Evolutionary conservation across 192 early-diverging fungal species (phyloP), one percentile per base, ranked within the genome.

Genomic region (Mortierella hygrophila): DNA sequence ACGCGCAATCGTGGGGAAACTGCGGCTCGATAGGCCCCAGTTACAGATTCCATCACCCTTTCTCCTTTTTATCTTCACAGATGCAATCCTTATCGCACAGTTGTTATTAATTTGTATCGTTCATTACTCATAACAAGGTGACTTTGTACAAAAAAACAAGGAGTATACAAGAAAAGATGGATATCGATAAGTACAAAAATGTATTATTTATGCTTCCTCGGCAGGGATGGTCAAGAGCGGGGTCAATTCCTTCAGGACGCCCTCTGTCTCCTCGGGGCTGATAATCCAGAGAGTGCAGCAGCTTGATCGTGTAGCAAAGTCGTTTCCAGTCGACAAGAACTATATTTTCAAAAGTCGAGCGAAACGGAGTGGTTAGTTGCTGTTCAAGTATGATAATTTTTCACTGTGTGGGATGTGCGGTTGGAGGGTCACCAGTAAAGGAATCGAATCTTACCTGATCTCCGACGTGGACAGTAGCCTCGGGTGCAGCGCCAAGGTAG

Each of bases 241-340:
- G 0, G 77, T 82, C 49, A 98, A 83, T 78, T 97, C 94, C 10
- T 88, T 88, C 71, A 98, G 85, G 6, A 97, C 92, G 37, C 86
- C 88, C 37, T 93, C 94, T 11, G 97, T 98, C 86, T 98, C 97
- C 69, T 94, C 92, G 1, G 97, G 97, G 75, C 89, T 95, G 68
- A 97, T 93, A 78, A 98, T 97, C 97, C 97, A 98, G 70, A 94
- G 91, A 0, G 97, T 98, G 82, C 94, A 96, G 89, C 96, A 97
- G 60, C 94, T 93, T 1, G 92, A 90, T 32, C 97, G 92, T 0
- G 97, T 97, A 13, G 96, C 93, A 87, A 94, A 92, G 88, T 98
- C 97, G 83, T 98, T 98, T 54, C 97, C 97, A 4, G 97, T 98
- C 5, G 94, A 95, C 80, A 98, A 79, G 75, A 98, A 98, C 93